Evolutionary conservation across 2,329 filamentous ascomycete genomes (phyloP), one percentile per base, ranked within the genome.

Genomic region (Penicillium olsonii): DNA sequence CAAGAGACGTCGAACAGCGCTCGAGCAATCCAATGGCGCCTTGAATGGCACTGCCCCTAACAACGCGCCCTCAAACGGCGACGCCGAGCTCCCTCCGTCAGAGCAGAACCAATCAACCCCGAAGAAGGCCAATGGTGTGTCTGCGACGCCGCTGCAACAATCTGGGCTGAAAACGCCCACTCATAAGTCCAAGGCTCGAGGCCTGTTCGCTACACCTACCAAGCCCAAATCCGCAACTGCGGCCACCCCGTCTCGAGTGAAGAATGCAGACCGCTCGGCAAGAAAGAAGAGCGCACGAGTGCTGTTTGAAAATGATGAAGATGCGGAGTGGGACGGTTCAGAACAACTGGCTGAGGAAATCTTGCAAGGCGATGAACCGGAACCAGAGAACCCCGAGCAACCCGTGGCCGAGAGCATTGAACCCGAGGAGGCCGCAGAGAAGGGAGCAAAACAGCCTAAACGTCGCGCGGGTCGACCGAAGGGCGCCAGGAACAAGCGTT

Each of bases 201-300:
- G 66, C 4, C 45, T 74, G 17, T 75, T 75, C 48, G 64, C 70
- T 10, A 76, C 74, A 1, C 71, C 74, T 24, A 70, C 65, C 15
- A 73, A 72, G 49, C 45, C 54, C 5, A 59, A 71, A 49, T 42
- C 54, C 4, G 53, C 59, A 3, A 46, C 37, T 9, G 55, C 54
- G 29, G 57, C 57, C 15, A 90, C 87, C 1, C 87, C 88, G 0
- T 81, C 82, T 31, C 80, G 84, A 57, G 78, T 81, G 35, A 83
- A 80, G 54, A 87, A 89, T 56, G 87, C 87, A 17, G 90, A 96
- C 71, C 84, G 88, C 41, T 96, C 92, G 5, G 92, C 92, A 2
- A 84, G 88, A 62, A 85, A 85, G 64, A 96, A 96, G 77, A 95
- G 89, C 67, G 88, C 87, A 18, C 80, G 85, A 43, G 83, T 84